Evolutionary conservation across 208 protist genomes (phyloP), one percentile per base, ranked within the genome.

Genomic region (Leptomonas seymouri): DNA sequence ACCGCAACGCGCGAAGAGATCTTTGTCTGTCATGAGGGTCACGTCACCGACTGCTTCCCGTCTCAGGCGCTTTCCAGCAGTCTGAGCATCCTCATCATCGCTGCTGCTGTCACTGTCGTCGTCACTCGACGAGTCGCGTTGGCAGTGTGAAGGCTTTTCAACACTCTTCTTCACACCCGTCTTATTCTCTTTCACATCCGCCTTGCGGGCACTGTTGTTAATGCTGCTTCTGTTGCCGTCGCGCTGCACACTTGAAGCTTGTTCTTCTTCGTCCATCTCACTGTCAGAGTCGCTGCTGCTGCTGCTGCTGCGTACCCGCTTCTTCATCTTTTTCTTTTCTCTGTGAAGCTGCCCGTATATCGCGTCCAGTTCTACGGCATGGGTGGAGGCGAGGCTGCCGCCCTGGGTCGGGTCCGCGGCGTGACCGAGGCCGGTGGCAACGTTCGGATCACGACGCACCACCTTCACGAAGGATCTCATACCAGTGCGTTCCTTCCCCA

Each of bases 391-490:
- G 54, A 76, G 67, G 45, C 63, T 86, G 66, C 60, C 73, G 63
- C 62, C 71, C 21, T 82, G 71, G 9, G 68, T 67, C 0, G 85
- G 71, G 64, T 93, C 86, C 4, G 84, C 84, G 9, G 76, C 77
- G 76, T 96, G 91, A 8, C 91, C 91, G 12, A 96, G 73, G 18
- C 91, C 91, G 5, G 82, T 85, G 27, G 86, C 76, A 30, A 72
- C 81, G 58, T 87, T 67, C 31, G 88, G 82, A 60, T 94, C 88
- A 16, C 88, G 86, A 28, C 88, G 83, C 31, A 86, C 79, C 21
- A 96, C 88, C 68, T 86, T 89, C 23, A 96, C 78, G 70, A 93
- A 93, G 20, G 82, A 93, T 42, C 75, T 84, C 51, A 90, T 78
- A 51, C 86, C 86, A 3, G 68, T 49, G 27, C 74, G 74, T 25